Conservation (phyloP, 2,329 filamentous ascomycete genomes). For the Curvularia eragrostidis region DNA sequence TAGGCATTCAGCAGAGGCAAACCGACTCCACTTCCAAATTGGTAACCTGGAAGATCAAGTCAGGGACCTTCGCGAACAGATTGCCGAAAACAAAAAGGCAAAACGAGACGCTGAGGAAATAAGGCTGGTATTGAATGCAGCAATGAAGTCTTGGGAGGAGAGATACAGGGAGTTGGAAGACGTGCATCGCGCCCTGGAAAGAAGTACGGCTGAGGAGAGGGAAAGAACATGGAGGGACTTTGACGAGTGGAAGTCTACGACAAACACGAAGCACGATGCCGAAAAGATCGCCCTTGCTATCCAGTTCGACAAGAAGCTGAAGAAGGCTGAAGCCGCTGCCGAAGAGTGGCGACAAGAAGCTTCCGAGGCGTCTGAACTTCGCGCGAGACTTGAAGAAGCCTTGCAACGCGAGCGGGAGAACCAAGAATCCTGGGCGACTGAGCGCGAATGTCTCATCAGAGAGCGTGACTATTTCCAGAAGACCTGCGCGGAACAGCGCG, state of each 20-base stretch:
- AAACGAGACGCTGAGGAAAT: conserved; percentile 49
- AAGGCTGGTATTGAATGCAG: conserved; percentile 39
- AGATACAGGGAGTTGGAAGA: conserved; percentile 55
- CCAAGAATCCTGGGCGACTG: conserved; percentile 57
- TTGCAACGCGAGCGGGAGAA: conserved; percentile 56
- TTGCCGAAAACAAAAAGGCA: conserved; percentile 54
- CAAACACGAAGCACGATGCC: conserved; percentile 44
- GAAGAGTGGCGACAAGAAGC: conserved; percentile 57
- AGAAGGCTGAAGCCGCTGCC: conserved; percentile 57
- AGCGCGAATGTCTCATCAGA: conserved; percentile 47
- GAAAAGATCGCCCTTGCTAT: conserved; percentile 51
- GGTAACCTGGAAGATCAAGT: conserved; percentile 60
- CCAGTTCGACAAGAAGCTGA: conserved; percentile 51
- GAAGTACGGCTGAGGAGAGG: conserved; percentile 47
- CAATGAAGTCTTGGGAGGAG: conserved; percentile 51
- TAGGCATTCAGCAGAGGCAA: conserved; percentile 59
- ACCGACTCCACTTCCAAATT: conserved; percentile 59
- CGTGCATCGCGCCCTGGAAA: conserved; percentile 48
- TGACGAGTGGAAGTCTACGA: conserved; percentile 53
- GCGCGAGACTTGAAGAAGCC: conserved; percentile 51
- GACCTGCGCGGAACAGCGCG: conserved; percentile 59
- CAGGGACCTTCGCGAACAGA: conserved; percentile 58
- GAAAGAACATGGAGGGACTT: conserved; percentile 48
- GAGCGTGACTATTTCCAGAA: conserved; percentile 60
- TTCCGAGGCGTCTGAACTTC: conserved; percentile 45